phyloP scores from a whole-genome alignment of 2,329 filamentous ascomycete species.

The Neopestalotiopsis sp. region DNA sequence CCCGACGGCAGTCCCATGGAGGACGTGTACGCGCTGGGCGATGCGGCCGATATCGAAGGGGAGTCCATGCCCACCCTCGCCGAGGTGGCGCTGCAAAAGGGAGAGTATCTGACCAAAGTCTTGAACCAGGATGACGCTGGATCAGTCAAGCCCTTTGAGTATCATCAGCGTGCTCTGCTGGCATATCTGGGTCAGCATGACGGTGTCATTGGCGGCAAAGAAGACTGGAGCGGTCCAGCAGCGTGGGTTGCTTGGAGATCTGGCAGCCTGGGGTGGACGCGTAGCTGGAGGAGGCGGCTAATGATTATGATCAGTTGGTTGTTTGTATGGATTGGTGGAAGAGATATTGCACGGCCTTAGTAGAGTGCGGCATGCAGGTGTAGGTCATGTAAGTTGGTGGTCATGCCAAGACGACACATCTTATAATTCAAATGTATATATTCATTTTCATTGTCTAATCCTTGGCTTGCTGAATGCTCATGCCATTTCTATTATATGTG shows the following conservation, averaged over 20 bases:
- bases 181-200: constrained; percentile 47
- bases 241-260: constrained; percentile 50
- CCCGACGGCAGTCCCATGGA: constrained; percentile 31
- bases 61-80: constrained; percentile 39
- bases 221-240: constrained; percentile 43
- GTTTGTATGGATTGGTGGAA: constrained; percentile 36
- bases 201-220: constrained; percentile 43
- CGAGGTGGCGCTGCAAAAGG: constrained; percentile 44
- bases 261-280: constrained; percentile 40
- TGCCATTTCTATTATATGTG: no score
- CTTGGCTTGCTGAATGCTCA: no score
- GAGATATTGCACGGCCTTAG: constrained; percentile 32
- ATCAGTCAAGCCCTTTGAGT: constrained; percentile 36
- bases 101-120: constrained; percentile 35
- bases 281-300: constrained; percentile 36
- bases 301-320: constrained; percentile 40
- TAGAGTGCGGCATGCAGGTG: not conserved
- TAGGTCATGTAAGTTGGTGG: not conserved
- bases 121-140: constrained; percentile 19
- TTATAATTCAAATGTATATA: not conserved
- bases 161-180: constrained; percentile 41
- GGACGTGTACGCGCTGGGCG: constrained; percentile 39
- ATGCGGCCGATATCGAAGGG: constrained; percentile 44
- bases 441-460: not conserved
- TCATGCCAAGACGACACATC: not conserved